Evolutionary conservation across 2,329 filamentous ascomycete species (phyloP).

Genomic region (Monosporascus sp.): DNA sequence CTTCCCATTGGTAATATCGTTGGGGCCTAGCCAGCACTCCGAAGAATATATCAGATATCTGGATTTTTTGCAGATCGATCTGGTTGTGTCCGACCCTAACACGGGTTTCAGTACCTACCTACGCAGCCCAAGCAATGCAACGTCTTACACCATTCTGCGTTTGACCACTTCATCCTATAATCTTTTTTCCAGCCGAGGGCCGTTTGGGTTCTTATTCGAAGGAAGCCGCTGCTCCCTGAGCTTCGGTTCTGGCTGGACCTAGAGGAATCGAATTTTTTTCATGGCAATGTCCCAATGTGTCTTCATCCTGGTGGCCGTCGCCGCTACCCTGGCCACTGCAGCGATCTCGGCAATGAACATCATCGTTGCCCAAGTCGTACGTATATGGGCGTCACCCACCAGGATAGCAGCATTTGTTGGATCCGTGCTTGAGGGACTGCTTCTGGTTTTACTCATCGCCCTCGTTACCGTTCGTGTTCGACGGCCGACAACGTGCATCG

Average conservation of each 20-base stretch:
- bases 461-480: conserved; percentile 28
- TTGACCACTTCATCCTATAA: neutral
- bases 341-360: conserved; percentile 35
- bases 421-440: conserved; percentile 30
- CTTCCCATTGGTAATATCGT: neutral
- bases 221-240: neutral
- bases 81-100: neutral
- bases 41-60: neutral
- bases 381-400: conserved; percentile 24
- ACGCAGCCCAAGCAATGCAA: neutral
- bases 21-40: neutral
- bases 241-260: neutral
- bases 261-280: conserved; percentile 3
- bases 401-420: conserved; percentile 33
- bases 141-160: neutral
- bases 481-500: conserved; percentile 13
- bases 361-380: conserved; percentile 32
- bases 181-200: neutral
- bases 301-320: conserved; percentile 30
- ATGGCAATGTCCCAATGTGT: conserved; percentile 33
- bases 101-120: neutral
- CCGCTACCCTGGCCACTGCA: conserved; percentile 34
- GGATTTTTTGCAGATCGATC: neutral
- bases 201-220: neutral
- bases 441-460: conserved; percentile 30